Base-by-base conservation (phyloP, 2,329 filamentous ascomycete genomes). In the Neonectria sp. region DNA sequence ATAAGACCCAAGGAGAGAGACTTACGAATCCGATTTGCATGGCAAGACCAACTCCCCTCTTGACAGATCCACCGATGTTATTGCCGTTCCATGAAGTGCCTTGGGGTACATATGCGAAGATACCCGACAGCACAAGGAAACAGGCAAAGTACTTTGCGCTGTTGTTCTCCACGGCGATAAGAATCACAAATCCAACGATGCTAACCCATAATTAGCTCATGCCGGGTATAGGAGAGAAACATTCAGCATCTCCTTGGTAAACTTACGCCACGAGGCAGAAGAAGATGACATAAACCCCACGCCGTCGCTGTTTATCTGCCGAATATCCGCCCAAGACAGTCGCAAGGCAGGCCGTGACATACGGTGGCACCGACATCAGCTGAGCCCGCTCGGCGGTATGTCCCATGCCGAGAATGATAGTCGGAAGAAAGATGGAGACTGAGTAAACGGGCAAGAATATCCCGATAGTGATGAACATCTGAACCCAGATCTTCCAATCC, bases 401-500 rank as follows among this genome's bases (percentile, higher is more conserved):
- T 21, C 80, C 80, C 12, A 82, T 72, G 25, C 77, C 72, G 53
- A 73, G 71, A 66, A 82, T 77, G 46, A 82, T 81, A 29, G 74
- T 78, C 35, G 80, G 80, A 1, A 82, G 73, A 68, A 82, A 81
- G 46, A 79, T 76, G 25, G 74, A 77, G 68, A 80, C 77, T 61
- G 78, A 80, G 72, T 81, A 82, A 9, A 81, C 75, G 6, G 80
- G 80, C 3, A 78, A 79, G 67, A 79, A 80, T 63, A 81, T 88
- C 55, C 90, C 86, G 68, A 91, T 89, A 78, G 90, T 91, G 79
- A 88, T 89, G 60, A 87, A 65, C 73, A 92, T 87, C 63, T 92
- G 82, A 11, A 85, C 78, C 75, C 82, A 85, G 55, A 85, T 83
- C 77, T 85, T 84, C 84, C 87, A 89, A 78, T 90, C 89, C 68